Evolutionary conservation across 1,284 basidiomycete species (phyloP).

Genomic region (Irpex rosettiformis): DNA sequence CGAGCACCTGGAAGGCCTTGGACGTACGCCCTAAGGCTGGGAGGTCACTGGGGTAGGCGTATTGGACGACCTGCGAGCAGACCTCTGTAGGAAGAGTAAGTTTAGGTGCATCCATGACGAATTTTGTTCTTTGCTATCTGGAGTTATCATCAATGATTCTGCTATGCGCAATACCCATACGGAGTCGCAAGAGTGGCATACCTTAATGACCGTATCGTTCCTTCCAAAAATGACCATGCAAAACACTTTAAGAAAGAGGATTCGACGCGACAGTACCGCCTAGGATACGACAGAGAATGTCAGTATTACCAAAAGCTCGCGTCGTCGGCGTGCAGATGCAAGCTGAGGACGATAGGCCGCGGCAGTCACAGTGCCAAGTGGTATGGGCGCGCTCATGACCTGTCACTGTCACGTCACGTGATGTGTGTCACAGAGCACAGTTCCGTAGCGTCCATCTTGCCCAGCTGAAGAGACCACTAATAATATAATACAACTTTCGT

Average conservation of each 20-base stretch:
- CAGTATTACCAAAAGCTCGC: background rate
- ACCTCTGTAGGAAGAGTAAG: constrained; percentile 23
- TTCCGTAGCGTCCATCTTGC: background rate
- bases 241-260: background rate
- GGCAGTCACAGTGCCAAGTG: background rate
- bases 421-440: background rate
- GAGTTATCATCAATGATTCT: background rate
- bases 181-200: too few relatives aligned
- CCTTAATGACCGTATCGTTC: too few relatives aligned
- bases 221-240: background rate
- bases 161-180: background rate
- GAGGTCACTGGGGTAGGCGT: constrained; percentile 20
- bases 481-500: too few relatives aligned
- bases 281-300: background rate
- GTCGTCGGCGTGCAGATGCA: background rate
- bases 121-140: background rate
- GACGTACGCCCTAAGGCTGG: constrained; percentile 22
- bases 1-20: constrained; percentile 25
- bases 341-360: background rate
- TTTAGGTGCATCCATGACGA: background rate
- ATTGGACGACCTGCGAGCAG: constrained; percentile 21
- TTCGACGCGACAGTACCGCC: background rate
- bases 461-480: too few relatives aligned
- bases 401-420: background rate
- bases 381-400: too few relatives aligned